Percentiles rank a stretch among this genome's conserved stretches.
These are phyloP conservation scores for Ophiostoma ips DNA, from an alignment of 2,329 filamentous ascomycete genomes.

Conservation along the genomic window DNA sequence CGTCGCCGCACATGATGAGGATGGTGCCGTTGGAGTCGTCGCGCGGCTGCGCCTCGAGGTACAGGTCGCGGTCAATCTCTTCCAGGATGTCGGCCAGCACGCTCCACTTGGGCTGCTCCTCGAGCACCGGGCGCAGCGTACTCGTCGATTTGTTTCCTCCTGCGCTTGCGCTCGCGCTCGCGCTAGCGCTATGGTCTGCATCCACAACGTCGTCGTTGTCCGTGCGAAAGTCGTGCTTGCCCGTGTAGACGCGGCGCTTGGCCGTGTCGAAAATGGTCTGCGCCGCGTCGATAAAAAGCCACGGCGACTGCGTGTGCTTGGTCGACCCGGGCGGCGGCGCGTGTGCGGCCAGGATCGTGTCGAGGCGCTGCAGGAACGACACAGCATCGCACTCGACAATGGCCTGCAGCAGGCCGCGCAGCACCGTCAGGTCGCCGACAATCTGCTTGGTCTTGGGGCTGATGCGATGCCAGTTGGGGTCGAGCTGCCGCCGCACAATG, in stretches of 20 bases:
- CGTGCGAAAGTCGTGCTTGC: slow-evolving; percentile 42
- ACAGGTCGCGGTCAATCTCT: slow-evolving; percentile 77
- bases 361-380: slow-evolving; percentile 81
- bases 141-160: slow-evolving; percentile 24
- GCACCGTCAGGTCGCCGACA: slow-evolving; percentile 71
- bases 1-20: slow-evolving; percentile 88
- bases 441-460: slow-evolving; percentile 94
- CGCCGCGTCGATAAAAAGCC: slow-evolving; percentile 90
- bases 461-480: slow-evolving; percentile 93
- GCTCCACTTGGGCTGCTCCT: slow-evolving; percentile 90
- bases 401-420: slow-evolving; percentile 69
- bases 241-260: slow-evolving; percentile 72
- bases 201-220: slow-evolving; percentile 22
- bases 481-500: slow-evolving; percentile 75
- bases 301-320: slow-evolving; percentile 79
- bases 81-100: slow-evolving; percentile 79
- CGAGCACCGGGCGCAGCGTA: slow-evolving; percentile 64
- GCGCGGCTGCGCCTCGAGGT: slow-evolving; percentile 57
- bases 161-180: too few species aligned
- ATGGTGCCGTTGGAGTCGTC: slow-evolving; percentile 87
- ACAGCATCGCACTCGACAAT: slow-evolving; percentile 81
- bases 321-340: slow-evolving; percentile 78
- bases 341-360: slow-evolving; percentile 85
- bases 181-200: neutral
- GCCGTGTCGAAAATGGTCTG: slow-evolving; percentile 89